A percentile compares a stretch with the other conserved stretches of the same genome.
Conservation (phyloP, 2,329 filamentous ascomycete species). For the Zasmidium angulare region DNA sequence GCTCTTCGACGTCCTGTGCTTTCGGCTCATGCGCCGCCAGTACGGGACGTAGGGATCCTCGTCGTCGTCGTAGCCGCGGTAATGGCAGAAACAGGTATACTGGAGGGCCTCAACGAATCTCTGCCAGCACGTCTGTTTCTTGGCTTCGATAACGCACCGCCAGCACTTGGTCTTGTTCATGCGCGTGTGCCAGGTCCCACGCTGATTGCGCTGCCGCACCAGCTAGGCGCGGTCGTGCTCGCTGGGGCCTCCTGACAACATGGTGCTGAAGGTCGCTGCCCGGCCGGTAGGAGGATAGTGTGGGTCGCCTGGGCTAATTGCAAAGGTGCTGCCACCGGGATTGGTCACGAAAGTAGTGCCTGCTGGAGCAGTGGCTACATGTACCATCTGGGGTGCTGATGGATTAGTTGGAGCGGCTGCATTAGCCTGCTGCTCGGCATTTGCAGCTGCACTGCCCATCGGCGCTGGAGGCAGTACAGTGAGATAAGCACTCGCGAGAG, state of each 20-base stretch:
- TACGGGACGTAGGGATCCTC: constrained; percentile 16
- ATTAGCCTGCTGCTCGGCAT: neutral
- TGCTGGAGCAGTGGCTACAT: constrained; percentile 6
- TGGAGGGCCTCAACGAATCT: constrained; percentile 17
- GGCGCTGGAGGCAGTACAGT: neutral
- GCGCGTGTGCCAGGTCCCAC: constrained; percentile 29
- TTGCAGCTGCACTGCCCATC: neutral
- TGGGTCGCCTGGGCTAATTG: neutral
- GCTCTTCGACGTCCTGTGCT: neutral
- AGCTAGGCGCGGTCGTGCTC: constrained; percentile 18
- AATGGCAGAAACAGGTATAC: constrained; percentile 31
- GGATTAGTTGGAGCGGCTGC: constrained; percentile 1
- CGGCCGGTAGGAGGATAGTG: neutral
- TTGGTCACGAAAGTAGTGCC: constrained; percentile 9
- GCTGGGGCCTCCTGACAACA: neutral
- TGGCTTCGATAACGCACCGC: constrained; percentile 25
- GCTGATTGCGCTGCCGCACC: constrained; percentile 23
- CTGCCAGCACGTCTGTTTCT: constrained; percentile 15
- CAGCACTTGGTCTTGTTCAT: constrained; percentile 30
- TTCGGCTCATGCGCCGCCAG: constrained; percentile 9
- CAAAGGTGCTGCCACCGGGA: constrained; percentile 3
- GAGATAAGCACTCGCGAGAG: neutral
- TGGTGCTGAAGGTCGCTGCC: neutral
- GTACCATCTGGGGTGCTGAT: constrained; percentile 8
- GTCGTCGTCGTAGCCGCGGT: constrained; percentile 25